Evolutionary conservation across 2,329 filamentous ascomycete species (phyloP), one percentile per base, ranked within the genome.

Genomic region (Clarireedia hainanense): DNA sequence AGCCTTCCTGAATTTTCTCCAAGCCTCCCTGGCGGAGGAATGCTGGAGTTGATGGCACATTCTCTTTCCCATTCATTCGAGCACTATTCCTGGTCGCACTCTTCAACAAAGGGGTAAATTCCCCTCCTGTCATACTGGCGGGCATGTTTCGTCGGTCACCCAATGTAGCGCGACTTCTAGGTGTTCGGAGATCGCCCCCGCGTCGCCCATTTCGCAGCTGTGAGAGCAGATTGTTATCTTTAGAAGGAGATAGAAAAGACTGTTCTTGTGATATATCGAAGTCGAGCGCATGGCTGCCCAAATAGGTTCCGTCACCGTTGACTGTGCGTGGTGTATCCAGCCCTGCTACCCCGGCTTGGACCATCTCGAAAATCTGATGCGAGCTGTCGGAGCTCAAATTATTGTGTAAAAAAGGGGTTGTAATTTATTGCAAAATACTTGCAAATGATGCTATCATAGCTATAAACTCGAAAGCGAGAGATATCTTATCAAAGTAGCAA

Each of bases 51-150:
- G 81, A 79, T 20, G 79, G 74, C 26, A 60, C 76, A 71, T 83
- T 86, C 72, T 80, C 82, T 70, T 80, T 87, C 69, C 80, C 82
- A 71, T 69, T 80, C 60, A 73, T 80, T 71, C 76, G 85, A 75
- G 76, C 88, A 79, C 76, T 90, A 75, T 77, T 91, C 77, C 75
- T 78, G 68, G 81, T 86, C n/a, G 80, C 84, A 24, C 76, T 90
- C 72, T 95, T 96, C 69, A 99, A 82, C 63, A 99, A 76, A 0
- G 95, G 94, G 0, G 94, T 99, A 70, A 99, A 99, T 67, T 99
- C 95, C 64, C 84, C 85, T 53, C 81, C 82, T 46, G 77, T 80
- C 43, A 85, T 59, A 50, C 60, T 73, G 39, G 78, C 76, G 23
- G 85, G 86, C 23, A 90, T 76, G 65, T 90, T 94, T 65, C 82